Percentiles rank a stretch among this genome's conserved stretches.
These are phyloP conservation scores for Adansonia gregorii DNA, from an alignment of 441 rosid species.

Conservation along the genomic window DNA sequence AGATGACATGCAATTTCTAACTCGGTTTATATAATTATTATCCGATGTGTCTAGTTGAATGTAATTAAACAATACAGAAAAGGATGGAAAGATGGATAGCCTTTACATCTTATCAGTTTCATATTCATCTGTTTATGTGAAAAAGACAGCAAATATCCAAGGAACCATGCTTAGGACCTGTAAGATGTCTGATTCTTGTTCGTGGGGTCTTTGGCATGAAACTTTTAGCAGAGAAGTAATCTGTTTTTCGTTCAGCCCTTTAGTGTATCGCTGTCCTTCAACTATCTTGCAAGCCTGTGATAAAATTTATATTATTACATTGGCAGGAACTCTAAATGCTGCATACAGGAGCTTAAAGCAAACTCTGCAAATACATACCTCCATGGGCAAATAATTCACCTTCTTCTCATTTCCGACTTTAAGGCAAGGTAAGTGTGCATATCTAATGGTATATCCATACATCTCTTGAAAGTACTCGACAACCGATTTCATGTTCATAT, in stretches of 20 bases:
- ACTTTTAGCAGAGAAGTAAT: constrained; percentile 51
- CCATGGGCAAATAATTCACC: constrained; percentile 56
- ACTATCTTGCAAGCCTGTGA: constrained; percentile 55
- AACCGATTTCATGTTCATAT: constrained; percentile 55
- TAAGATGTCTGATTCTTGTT: constrained; percentile 47
- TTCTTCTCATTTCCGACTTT: constrained; percentile 54
- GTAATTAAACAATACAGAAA: not conserved
- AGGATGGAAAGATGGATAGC: not conserved
- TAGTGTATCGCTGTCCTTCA: constrained; percentile 55
- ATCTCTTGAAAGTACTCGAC: constrained; percentile 50
- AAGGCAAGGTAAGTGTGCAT: constrained; percentile 51
- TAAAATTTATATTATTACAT: not conserved
- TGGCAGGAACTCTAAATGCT: constrained; percentile 8
- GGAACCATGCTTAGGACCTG: constrained; percentile 35
- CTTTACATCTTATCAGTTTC: constrained; percentile 8
- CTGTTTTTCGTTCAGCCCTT: constrained; percentile 54
- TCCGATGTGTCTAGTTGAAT: not conserved
- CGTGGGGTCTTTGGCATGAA: constrained; percentile 54
- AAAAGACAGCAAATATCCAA: constrained; percentile 7
- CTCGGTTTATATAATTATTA: not conserved
- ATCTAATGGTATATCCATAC: constrained; percentile 45
- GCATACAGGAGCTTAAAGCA: not conserved
- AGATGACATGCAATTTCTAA: not conserved
- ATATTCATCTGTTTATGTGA: not conserved
- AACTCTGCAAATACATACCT: not conserved